A percentile compares a stretch with the other conserved stretches of the same genome.
These are phyloP conservation scores for Kappamyces sp. DNA, from an alignment of 192 early-diverging fungal genomes.

Conservation along the genomic window DNA sequence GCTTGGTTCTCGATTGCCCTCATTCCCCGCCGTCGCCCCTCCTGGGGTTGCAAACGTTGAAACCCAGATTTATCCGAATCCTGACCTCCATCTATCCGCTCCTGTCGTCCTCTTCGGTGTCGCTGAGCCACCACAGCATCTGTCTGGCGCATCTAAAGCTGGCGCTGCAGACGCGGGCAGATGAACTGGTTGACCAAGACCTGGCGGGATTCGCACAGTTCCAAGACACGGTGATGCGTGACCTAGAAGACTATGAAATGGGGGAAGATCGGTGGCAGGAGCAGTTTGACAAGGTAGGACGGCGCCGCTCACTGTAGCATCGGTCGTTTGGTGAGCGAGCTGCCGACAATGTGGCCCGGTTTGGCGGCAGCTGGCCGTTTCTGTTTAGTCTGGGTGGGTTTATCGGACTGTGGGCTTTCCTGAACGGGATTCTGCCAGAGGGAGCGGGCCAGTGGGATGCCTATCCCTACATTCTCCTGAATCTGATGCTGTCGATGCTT, in stretches of 20 bases:
- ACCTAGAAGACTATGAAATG: slow-evolving; percentile 32
- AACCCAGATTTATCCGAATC: slow-evolving; percentile 7
- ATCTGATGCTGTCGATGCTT: slow-evolving; percentile 34
- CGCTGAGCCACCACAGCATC: slow-evolving; percentile 1
- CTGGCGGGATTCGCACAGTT: slow-evolving; percentile 18
- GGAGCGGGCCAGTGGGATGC: slow-evolving; percentile 25
- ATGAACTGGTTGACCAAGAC: slow-evolving; percentile 33
- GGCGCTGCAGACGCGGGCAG: slow-evolving; percentile 27
- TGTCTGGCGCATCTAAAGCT: slow-evolving; percentile 20
- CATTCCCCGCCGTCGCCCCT: too few species aligned
- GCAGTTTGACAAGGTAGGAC: slow-evolving; percentile 33
- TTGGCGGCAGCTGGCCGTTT: slow-evolving; percentile 37
- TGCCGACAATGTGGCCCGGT: slow-evolving; percentile 30
- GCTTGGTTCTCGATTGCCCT: too few species aligned
- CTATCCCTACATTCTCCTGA: slow-evolving; percentile 43
- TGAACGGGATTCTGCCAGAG: slow-evolving; percentile 19
- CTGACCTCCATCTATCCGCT: background rate
- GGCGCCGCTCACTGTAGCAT: too few species aligned
- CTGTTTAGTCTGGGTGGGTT: slow-evolving; percentile 27
- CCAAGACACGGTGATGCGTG: slow-evolving; percentile 38
- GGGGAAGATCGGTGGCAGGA: slow-evolving; percentile 36
- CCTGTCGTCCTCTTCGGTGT: background rate
- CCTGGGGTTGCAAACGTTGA: background rate
- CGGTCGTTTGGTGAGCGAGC: slow-evolving; percentile 27
- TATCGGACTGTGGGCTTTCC: slow-evolving; percentile 20